Conservation (phyloP, 2,329 filamentous ascomycete genomes). For the Amylocarpus encephaloides region DNA sequence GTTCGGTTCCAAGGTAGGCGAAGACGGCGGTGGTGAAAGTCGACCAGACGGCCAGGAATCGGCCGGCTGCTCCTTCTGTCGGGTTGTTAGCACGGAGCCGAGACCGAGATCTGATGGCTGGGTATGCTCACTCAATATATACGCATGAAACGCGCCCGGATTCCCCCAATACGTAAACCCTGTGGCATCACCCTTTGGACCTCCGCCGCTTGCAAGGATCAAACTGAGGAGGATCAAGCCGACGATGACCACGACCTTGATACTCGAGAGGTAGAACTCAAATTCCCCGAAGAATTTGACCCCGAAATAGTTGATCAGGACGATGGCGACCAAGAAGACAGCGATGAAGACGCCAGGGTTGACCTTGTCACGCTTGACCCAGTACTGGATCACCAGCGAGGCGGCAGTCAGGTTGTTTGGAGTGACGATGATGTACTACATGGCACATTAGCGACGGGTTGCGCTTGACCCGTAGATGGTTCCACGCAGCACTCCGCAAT, state of each 20-base stretch:
- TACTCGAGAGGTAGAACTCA: conserved; percentile 54
- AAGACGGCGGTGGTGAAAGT: conserved; percentile 48
- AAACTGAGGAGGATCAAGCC: conserved; percentile 60
- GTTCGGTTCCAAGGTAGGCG: conserved; percentile 57
- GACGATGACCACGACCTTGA: conserved; percentile 63
- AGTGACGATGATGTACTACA: conserved; percentile 69
- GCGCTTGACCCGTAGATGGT: not conserved
- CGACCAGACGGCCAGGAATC: conserved; percentile 53
- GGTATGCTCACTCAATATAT: conserved; percentile 43
- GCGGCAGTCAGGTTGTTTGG: conserved; percentile 79
- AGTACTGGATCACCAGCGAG: conserved; percentile 72
- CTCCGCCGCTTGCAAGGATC: conserved; percentile 58
- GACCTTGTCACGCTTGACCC: conserved; percentile 56
- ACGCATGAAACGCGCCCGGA: conserved; percentile 37
- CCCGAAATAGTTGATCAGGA: conserved; percentile 60
- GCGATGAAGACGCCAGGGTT: conserved; percentile 79
- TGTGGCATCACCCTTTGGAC: conserved; percentile 47
- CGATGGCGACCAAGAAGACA: conserved; percentile 57
- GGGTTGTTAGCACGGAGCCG: conserved; percentile 1
- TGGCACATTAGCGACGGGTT: not conserved
- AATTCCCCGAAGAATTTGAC: conserved; percentile 35
- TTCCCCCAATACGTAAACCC: conserved; percentile 46
- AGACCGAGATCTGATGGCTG: not conserved
- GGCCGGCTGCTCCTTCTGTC: conserved; percentile 38
- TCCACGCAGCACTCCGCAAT: not conserved